These are phyloP conservation scores for Bryoerythrophyllum caledonicum DNA, from an alignment of 225 moss, liverwort and hornwort species.

Conservation along the genomic window DNA sequence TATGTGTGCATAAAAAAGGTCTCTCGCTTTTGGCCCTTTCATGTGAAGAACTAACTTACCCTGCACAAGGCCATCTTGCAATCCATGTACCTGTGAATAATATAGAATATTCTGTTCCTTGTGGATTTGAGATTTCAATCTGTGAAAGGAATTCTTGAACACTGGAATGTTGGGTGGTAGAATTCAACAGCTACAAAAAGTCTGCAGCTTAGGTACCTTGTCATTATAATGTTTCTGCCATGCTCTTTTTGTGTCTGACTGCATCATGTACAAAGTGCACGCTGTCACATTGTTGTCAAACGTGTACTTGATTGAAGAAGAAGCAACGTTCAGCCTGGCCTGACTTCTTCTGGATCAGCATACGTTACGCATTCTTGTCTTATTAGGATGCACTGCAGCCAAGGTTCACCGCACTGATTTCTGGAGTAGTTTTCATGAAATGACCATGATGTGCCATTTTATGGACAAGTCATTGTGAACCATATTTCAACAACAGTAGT, in stretches of 20 bases:
- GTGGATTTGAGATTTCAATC: not conserved
- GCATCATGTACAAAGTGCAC: constrained; percentile 10
- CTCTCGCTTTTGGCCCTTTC: constrained; percentile 4
- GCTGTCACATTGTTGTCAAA: constrained; percentile 6
- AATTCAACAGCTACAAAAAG: not conserved
- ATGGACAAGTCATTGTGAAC: no score
- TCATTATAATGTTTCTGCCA: not conserved
- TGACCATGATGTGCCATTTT: constrained; percentile 10
- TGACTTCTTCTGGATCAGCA: not conserved
- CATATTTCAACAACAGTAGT: no score
- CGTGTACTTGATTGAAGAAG: not conserved
- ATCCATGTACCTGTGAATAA: not conserved
- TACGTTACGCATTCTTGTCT: not conserved
- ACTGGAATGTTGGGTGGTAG: not conserved
- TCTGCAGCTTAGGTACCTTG: not conserved
- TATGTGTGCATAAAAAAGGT: constrained; percentile 15
- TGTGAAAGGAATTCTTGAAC: not conserved
- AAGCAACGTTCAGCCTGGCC: not conserved
- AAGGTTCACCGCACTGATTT: not conserved
- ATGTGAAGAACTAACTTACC: not conserved
- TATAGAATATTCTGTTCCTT: no score
- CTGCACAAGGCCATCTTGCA: not conserved
- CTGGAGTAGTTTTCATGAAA: constrained; percentile 1
- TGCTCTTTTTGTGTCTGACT: not conserved
- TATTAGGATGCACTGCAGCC: constrained; percentile 4